Evolutionary conservation across 805 yeast genomes (phyloP).

Genomic region (Candida berthetii): DNA sequence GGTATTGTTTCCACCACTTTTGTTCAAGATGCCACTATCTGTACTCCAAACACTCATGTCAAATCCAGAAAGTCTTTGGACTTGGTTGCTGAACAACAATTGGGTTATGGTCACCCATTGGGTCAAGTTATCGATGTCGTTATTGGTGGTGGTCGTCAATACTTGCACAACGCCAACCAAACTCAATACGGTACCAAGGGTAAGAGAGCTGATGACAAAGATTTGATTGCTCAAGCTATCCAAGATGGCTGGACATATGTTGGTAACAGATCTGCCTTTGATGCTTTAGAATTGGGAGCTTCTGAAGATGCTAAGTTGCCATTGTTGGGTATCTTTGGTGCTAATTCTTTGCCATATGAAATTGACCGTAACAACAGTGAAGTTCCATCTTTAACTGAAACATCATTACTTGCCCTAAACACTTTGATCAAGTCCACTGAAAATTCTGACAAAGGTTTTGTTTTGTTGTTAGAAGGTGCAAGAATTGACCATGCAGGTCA

Average conservation of each 20-base stretch:
- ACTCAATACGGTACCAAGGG: constrained; percentile 29
- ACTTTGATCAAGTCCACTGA: constrained; percentile 62
- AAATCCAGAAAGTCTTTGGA: constrained; percentile 69
- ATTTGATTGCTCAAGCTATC: constrained; percentile 60
- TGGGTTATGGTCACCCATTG: constrained; percentile 66
- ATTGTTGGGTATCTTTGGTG: constrained; percentile 65
- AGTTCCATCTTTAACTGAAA: constrained; percentile 75
- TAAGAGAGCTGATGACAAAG: constrained; percentile 63
- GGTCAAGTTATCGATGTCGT: constrained; percentile 78
- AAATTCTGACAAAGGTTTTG: constrained; percentile 78
- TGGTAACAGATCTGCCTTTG: constrained; percentile 52
- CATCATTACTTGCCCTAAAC: constrained; percentile 65
- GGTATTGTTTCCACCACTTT: constrained; percentile 91
- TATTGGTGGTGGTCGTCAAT: constrained; percentile 89
- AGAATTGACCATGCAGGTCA: constrained; percentile 95
- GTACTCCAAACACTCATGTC: constrained; percentile 78
- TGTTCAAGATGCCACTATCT: constrained; percentile 92
- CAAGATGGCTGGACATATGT: constrained; percentile 61
- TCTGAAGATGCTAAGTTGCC: constrained; percentile 58
- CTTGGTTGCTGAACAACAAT: constrained; percentile 77
- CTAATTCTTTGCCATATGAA: constrained; percentile 73
- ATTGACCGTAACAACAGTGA: constrained; percentile 58
- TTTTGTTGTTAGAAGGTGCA: constrained; percentile 82
- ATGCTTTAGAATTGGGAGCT: constrained; percentile 44
- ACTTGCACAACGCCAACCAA: constrained; percentile 50